Conservation (phyloP, 1,139 yeast genomes). For the Pichiaceae sp. region DNA sequence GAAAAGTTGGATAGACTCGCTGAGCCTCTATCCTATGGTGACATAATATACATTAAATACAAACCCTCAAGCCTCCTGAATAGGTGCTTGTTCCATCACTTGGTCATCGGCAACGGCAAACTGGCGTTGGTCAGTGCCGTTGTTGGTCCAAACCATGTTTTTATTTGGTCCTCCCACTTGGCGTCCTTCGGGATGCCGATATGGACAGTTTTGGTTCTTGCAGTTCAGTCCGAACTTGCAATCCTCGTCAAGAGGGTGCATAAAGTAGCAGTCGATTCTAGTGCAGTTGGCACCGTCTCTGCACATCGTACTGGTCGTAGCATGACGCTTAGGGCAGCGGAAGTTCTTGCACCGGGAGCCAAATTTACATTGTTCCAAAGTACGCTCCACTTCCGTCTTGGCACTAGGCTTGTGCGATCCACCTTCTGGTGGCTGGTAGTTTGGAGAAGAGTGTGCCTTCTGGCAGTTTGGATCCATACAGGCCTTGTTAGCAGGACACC, state of each 20-base stretch:
- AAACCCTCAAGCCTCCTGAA: constrained; percentile 27
- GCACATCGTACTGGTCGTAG: constrained; percentile 62
- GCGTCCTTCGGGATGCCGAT: constrained; percentile 74
- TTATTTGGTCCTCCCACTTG: constrained; percentile 20
- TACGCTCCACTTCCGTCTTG: constrained; percentile 28
- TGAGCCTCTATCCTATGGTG: not conserved
- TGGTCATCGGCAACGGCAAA: constrained; percentile 77
- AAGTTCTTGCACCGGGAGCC: constrained; percentile 68
- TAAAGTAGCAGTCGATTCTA: constrained; percentile 72
- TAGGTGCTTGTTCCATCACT: constrained; percentile 64
- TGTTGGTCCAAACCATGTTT: constrained; percentile 34
- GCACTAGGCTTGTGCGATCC: not conserved
- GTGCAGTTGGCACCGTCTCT: constrained; percentile 74
- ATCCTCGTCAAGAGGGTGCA: constrained; percentile 70
- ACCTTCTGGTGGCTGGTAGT: constrained; percentile 27
- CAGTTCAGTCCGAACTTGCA: constrained; percentile 78
- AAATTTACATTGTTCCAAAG: constrained; percentile 76
- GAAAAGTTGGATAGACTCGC: not conserved
- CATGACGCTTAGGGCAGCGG: constrained; percentile 79
- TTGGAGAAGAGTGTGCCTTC: constrained; percentile 77
- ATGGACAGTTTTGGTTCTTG: constrained; percentile 60
- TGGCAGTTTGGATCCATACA: constrained; percentile 57
- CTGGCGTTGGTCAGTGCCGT: constrained; percentile 43
- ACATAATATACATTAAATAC: no score
- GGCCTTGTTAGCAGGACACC: constrained; percentile 67